Base-by-base conservation (phyloP, 73 alveolate species). In the Paraurostyla sp. region DNA sequence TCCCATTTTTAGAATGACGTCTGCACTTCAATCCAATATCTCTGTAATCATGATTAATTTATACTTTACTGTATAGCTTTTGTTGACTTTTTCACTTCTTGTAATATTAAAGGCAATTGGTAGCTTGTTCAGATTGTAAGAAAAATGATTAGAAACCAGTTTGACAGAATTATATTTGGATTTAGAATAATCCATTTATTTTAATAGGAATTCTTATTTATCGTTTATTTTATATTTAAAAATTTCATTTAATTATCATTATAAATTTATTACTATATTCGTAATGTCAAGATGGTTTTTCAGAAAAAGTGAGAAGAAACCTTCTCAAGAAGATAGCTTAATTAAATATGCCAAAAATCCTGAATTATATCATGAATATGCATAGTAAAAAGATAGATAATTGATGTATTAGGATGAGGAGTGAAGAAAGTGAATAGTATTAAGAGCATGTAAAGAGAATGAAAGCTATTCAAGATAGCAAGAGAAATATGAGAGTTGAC, bases 311-410 rank as follows among this genome's bases (percentile, higher is more conserved):
- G 33, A 56, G 33, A 7, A 13, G 27, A 43, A 22, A 36, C 65
- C 84, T 18, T 69, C 84, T 3, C 30, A 73, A 27, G 89, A 78
- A 38, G 52, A 20, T 29, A 54, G 42, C 30, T 9, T 78, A 27
- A 78, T 54, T 38, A 78, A 78, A 78, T 78, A 78, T 35, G 63
- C 89, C 23, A 78, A 78, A 54, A 54, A 78, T 54, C 89, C 89
- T 29, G 78, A 78, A 36, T 25, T 54, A 20, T 54, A 51, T 33
- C 48, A 29, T 0, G 78, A 78, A 54, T 78, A 52, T 54, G 76
- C 65, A 7, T 11, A 73, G 71, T 73, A 73, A 43, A 43, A 15
- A 71, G n/a, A n/a, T n/a, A n/a, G n/a, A n/a, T n/a, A n/a, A n/a
- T n/a, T n/a, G n/a, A n/a, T n/a, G n/a, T n/a, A n/a, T n/a, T 49